Conservation (phyloP, 305 asterid species). For the Solanum chacoense region DNA sequence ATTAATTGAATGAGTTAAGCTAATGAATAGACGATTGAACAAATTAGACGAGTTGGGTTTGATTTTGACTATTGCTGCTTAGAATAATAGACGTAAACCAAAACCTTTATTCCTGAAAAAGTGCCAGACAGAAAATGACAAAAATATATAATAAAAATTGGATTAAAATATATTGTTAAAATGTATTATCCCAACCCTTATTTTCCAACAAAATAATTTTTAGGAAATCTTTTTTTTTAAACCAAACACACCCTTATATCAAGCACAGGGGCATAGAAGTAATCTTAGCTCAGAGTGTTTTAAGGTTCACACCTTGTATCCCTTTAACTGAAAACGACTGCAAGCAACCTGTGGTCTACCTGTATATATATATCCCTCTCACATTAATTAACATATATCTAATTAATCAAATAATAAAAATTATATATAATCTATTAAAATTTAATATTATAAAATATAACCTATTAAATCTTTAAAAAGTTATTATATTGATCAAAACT, state of each 20-base stretch:
- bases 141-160: no score
- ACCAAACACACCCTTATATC: background rate
- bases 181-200: background rate
- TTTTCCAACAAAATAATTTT: background rate
- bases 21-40: no score
- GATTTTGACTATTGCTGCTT: background rate
- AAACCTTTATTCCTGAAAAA: background rate
- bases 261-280: background rate
- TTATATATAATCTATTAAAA: no score
- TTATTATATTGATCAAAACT: no score
- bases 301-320: slow-evolving; percentile 35
- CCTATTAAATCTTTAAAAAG: no score
- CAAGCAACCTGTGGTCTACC: slow-evolving; percentile 94
- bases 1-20: no score
- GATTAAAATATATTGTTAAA: background rate
- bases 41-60: background rate
- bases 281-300: background rate
- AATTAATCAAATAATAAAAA: background rate
- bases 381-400: background rate
- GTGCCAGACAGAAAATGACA: slow-evolving; percentile 5
- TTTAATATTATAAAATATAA: no score
- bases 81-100: background rate
- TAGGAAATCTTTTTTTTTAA: no score
- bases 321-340: slow-evolving; percentile 69
- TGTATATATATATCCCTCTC: slow-evolving; percentile 24